Percentiles rank a stretch among this genome's conserved stretches.
Conservation (phyloP, 805 yeast species). For the Suhomyces sp. region DNA sequence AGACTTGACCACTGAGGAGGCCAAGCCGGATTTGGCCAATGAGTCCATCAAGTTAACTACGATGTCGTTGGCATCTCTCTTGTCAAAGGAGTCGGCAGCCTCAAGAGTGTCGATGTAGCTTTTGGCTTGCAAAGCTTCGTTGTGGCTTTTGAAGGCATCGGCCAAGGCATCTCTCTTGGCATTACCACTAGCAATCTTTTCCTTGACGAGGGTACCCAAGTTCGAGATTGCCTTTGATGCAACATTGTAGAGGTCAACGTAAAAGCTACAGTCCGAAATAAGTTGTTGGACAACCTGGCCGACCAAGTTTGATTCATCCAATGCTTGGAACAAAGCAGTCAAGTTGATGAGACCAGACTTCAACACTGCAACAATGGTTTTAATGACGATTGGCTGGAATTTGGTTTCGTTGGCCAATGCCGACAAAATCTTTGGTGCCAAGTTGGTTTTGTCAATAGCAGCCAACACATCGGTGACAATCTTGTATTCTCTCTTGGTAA, state of each 20-base stretch:
- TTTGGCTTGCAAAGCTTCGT: constrained; percentile 1
- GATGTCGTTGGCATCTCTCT: constrained; percentile 20
- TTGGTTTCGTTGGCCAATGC: constrained; percentile 27
- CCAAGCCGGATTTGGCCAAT: constrained; percentile 42
- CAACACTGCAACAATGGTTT: constrained; percentile 25
- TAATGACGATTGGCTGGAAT: constrained; percentile 27
- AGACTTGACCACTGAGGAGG: constrained; percentile 35
- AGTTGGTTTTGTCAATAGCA: constrained; percentile 33
- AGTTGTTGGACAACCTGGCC: constrained; percentile 32
- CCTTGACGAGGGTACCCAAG: constrained; percentile 25
- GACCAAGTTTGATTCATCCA: constrained; percentile 37
- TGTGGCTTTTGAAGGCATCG: constrained; percentile 4
- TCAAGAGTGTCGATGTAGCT: constrained; percentile 3
- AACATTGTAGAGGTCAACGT: constrained; percentile 30
- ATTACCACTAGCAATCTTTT: constrained; percentile 17
- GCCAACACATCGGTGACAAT: constrained; percentile 40
- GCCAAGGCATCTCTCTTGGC: constrained; percentile 17
- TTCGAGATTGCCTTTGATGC: constrained; percentile 27
- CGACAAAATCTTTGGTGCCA: constrained; percentile 34
- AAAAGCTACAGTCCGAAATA: constrained; percentile 37
- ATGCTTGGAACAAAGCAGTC: constrained; percentile 31
- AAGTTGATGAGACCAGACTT: constrained; percentile 32
- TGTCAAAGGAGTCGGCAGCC: constrained; percentile 6
- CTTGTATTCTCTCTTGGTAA: constrained; percentile 35
- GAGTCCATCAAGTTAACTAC: constrained; percentile 38